Conservation (phyloP, 139 green algal species). For the Pedinophyceae sp. region DNA sequence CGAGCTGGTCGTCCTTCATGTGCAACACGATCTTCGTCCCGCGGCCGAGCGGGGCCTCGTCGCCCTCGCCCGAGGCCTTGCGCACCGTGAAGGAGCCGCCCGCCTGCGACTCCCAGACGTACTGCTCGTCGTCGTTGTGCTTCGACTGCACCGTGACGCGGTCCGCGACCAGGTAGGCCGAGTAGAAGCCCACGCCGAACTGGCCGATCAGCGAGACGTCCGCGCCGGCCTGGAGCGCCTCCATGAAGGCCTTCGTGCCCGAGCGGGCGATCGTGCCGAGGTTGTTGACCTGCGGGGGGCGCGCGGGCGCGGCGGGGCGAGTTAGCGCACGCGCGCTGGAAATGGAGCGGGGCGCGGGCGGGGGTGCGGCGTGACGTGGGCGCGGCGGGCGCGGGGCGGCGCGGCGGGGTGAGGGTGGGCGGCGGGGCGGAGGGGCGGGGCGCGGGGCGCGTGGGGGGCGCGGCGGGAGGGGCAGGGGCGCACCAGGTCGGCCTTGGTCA, state of each 20-base stretch:
- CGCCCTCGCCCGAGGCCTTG: slow-evolving; percentile 35
- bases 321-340: no score
- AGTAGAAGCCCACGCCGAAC: slow-evolving; percentile 99
- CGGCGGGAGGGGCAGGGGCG: no score
- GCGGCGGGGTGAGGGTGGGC: no score
- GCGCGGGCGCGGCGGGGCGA: slow-evolving; percentile 2
- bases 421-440: no score
- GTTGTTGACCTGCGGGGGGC: no score
- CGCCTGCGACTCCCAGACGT: slow-evolving; percentile 95
- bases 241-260: slow-evolving; percentile 98
- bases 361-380: no score
- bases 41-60: slow-evolving; percentile 67
- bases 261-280: slow-evolving; percentile 97
- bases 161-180: slow-evolving; percentile 97
- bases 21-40: slow-evolving; percentile 92
- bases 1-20: slow-evolving; percentile 93
- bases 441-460: no score
- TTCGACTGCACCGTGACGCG: slow-evolving; percentile 62
- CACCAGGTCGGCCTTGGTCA: slow-evolving; percentile 96
- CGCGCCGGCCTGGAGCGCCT: slow-evolving; percentile 91
- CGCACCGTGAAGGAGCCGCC: slow-evolving; percentile 97
- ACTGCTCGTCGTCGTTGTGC: slow-evolving; percentile 99
- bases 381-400: no score
- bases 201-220: slow-evolving; percentile 99
- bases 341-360: no score